Base-by-base conservation (phyloP, 1,284 basidiomycete genomes). In the Papiliotrema nemorosa region DNA sequence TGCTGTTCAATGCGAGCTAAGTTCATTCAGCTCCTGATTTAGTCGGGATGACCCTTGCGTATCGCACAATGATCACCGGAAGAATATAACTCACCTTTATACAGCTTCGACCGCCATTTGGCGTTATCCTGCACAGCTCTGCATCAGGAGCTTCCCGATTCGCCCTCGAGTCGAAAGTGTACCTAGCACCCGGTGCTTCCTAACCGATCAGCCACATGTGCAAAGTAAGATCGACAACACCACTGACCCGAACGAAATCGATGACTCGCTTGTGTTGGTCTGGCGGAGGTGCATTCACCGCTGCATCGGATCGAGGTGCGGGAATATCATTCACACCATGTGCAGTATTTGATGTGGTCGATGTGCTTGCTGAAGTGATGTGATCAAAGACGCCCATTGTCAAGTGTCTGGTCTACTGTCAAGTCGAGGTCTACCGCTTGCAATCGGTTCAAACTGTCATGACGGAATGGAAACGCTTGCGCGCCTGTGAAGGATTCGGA, bases 1-100 rank as follows among this genome's bases (percentile, higher is more conserved):
- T 85, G 22, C 84, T 82, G 49, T 83, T 78, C 82, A 87, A 82
- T 64, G 80, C 79, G 53, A 87, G 66, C 86, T 88, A 21, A 21
- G 34, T 18, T 5, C 40, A n/a, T n/a, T 47, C 27, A 57, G 52
- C 34, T 37, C 9, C 5, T 35, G 21, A 35, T 5, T 12, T 9
- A 21, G 6, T 14, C 13, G n/a, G n/a, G n/a, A n/a, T n/a, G n/a
- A n/a, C n/a, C n/a, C n/a, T n/a, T n/a, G n/a, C n/a, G n/a, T n/a
- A n/a, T n/a, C n/a, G n/a, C n/a, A n/a, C n/a, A n/a, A n/a, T n/a
- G n/a, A n/a, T n/a, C n/a, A n/a, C n/a, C n/a, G n/a, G n/a, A n/a
- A n/a, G n/a, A n/a, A n/a, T n/a, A n/a, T n/a, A 33, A 75, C 82
- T 57, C 59, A 87, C 85, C 61, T 74, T 80, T 59, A 87, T 81